Percentiles rank a stretch among this genome's conserved stretches.
Evolutionary conservation across 2,329 filamentous ascomycete species (phyloP).

Genomic region (Pseudocercospora musae): DNA sequence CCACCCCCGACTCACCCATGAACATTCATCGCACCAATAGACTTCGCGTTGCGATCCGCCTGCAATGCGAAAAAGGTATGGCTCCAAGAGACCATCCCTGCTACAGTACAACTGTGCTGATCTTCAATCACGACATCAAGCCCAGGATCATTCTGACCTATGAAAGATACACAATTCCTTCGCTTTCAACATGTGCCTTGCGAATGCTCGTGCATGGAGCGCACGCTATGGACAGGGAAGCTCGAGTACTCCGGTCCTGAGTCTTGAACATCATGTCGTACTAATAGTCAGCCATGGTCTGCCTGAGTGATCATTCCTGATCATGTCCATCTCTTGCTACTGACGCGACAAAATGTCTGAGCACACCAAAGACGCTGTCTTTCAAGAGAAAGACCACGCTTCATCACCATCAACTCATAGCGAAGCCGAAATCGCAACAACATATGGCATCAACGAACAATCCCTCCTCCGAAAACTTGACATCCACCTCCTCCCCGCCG

Average conservation of each 20-base stretch:
- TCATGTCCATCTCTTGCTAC: too few relatives aligned
- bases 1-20: too few relatives aligned
- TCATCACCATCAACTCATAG: slow-evolving; percentile 4
- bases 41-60: slow-evolving; percentile 8
- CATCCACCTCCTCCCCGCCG: slow-evolving; percentile 41
- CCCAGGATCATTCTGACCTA: not conserved
- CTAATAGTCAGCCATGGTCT: too few relatives aligned
- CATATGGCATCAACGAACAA: slow-evolving; percentile 51
- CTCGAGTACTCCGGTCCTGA: not conserved
- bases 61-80: not conserved
- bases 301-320: too few relatives aligned
- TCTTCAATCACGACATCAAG: slow-evolving; percentile 23
- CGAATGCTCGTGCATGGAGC: not conserved
- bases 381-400: not conserved
- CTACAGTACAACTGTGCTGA: too few relatives aligned
- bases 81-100: not conserved
- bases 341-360: not conserved
- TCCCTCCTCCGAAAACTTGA: slow-evolving; percentile 57
- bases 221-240: not conserved
- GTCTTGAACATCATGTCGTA: not conserved
- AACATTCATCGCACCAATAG: not conserved
- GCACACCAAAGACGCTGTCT: not conserved
- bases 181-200: not conserved
- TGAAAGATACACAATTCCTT: not conserved
- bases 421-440: slow-evolving; percentile 19